phyloP scores from a whole-genome alignment of 176 grass and related monocot species.

The Avena atlantica region DNA sequence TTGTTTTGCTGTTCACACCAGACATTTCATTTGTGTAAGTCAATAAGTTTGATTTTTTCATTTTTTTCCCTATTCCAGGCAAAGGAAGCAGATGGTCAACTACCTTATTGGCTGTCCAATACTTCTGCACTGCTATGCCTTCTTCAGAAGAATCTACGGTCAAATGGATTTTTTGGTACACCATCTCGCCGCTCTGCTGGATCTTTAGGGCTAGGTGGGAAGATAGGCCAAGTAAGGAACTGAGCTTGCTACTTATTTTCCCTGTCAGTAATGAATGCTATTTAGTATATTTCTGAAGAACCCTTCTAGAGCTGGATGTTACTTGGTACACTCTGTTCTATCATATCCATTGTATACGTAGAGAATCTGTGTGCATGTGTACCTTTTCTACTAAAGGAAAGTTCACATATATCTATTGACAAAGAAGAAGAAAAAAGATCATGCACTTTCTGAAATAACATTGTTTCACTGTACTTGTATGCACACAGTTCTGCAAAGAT shows the following conservation, averaged over 20 bases:
- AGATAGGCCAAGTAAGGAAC: slow-evolving; percentile 67
- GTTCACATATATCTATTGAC: neutral
- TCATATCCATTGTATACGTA: neutral
- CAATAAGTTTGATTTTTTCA: neutral
- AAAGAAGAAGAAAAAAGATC: neutral
- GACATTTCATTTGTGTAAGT: slow-evolving; percentile 11
- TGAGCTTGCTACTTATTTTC: neutral
- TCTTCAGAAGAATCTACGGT: slow-evolving; percentile 91
- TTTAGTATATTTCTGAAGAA: slow-evolving; percentile 18
- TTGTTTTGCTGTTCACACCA: slow-evolving; percentile 32
- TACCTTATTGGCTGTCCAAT: slow-evolving; percentile 98
- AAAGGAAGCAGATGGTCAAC: slow-evolving; percentile 59
- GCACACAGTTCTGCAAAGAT: neutral
- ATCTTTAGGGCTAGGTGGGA: slow-evolving; percentile 52
- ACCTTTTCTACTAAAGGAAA: neutral
- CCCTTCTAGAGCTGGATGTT: neutral
- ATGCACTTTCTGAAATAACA: neutral
- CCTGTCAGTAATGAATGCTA: neutral
- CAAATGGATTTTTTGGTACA: slow-evolving; percentile 81
- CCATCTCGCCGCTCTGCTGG: slow-evolving; percentile 72
- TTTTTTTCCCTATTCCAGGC: slow-evolving; percentile 56
- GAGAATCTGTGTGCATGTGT: slow-evolving; percentile 5
- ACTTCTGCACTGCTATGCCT: slow-evolving; percentile 87
- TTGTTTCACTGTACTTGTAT: neutral
- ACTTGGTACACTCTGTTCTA: neutral